Base-by-base conservation (phyloP, 2,329 filamentous ascomycete genomes). In the Macroventuria anomochaeta region DNA sequence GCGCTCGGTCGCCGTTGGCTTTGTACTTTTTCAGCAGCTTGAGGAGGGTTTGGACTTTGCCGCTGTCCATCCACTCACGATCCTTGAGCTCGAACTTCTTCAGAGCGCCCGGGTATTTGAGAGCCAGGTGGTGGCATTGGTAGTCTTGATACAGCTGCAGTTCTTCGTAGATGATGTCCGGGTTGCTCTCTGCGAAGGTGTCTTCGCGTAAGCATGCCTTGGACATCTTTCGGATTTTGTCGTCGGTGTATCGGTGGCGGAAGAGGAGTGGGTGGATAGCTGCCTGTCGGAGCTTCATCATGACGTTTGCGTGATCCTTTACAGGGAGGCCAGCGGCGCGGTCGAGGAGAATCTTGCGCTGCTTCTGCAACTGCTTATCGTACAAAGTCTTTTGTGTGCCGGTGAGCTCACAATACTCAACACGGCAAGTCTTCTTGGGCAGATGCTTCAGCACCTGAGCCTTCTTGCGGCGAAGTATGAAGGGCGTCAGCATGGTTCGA, bases 401-500 rank as follows among this genome's bases (percentile, higher is more conserved):
- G 25, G 88, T 89, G 79, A 97, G 85, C 5, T 89, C 85, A 73
- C 93, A 97, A 68, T 89, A 88, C 57, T 93, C 86, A 1, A 97
- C 87, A 3, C 86, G 85, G 55, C 87, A 86, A 10, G 84, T 86
- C 78, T 97, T 97, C 44, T 82, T 80, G 0, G 95, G 93, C 59
- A 99, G 82, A 68, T 95, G 89, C 39, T 83, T 81, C 37, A 97
- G 82, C 7, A 97, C 93, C 68, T 97, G 92, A 41, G 90, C 86
- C 78, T 99, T 99, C 77, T 95, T 93, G 7, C 95, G 85, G 58
- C 96, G 91, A 2, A 99, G 80, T 47, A 99, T 95, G 70, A 99
- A 99, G 0, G 95, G 95, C 20, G 93, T 91, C 68, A 99, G 85
- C 80, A 99, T 99, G 0, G 89, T 91, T 48, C 93, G 87, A 2